These are phyloP conservation scores for Miscanthus lutarioriparius DNA, from an alignment of 176 grass and related monocot species.

Conservation along the genomic window DNA sequence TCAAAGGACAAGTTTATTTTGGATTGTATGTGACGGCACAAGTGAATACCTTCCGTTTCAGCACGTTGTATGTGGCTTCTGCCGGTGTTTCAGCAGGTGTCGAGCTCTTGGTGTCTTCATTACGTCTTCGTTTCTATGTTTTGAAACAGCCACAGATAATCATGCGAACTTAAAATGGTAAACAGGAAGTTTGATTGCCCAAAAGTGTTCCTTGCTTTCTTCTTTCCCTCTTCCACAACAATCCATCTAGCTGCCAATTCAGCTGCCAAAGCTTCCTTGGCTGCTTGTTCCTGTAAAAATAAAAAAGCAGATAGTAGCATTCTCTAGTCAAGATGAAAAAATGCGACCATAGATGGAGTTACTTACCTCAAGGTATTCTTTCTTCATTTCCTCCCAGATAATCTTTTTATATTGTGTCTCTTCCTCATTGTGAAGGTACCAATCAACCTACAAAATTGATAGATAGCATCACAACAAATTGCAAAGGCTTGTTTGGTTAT, in stretches of 20 bases:
- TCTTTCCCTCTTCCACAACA: slow-evolving; percentile 39
- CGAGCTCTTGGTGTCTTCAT: slow-evolving; percentile 53
- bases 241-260: slow-evolving; percentile 59
- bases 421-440: slow-evolving; percentile 88
- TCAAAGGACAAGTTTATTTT: background rate
- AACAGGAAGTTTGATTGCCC: slow-evolving; percentile 7
- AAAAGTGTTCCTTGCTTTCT: slow-evolving; percentile 46
- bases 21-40: background rate
- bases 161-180: slow-evolving; percentile 12
- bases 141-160: background rate
- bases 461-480: slow-evolving; percentile 7
- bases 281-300: slow-evolving; percentile 70
- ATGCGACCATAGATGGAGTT: background rate
- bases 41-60: slow-evolving; percentile 73
- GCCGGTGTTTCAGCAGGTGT: slow-evolving; percentile 72
- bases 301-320: slow-evolving; percentile 21
- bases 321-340: slow-evolving; percentile 29
- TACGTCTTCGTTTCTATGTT: slow-evolving; percentile 60
- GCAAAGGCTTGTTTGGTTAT: background rate
- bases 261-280: slow-evolving; percentile 79
- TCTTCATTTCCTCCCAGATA: slow-evolving; percentile 99
- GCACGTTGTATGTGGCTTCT: slow-evolving; percentile 82
- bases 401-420: slow-evolving; percentile 86
- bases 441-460: slow-evolving; percentile 52
- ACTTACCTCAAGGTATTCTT: slow-evolving; percentile 89